Evolutionary conservation across 352 stramenopile genomes (phyloP), one percentile per base, ranked within the genome.

Genomic region (Globisporangium nagaii): DNA sequence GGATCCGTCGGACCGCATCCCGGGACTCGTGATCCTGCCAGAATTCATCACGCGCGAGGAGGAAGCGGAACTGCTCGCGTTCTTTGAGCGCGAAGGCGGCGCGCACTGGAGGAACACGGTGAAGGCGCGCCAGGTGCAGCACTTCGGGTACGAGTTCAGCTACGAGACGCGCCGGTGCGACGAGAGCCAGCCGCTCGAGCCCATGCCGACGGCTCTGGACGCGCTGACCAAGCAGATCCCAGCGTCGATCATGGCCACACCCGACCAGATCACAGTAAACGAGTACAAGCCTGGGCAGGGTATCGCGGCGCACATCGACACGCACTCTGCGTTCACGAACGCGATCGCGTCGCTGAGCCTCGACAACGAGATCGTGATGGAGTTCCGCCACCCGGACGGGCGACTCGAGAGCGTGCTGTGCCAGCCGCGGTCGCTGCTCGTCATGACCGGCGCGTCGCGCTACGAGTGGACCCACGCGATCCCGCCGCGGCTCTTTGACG

Each of bases 381-480:
- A 93, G 53, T 93, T 92, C 48, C 70, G 74, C 31, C 78, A 89
- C 30, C 75, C 79, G 1, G 77, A 86, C 47, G 72, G 73, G 7
- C 68, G 67, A 0, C 59, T 71, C 44, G 78, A 92, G 69, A 74
- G 69, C 22, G 72, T 90, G 30, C 32, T 94, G 27, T 66, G 94
- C 25, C 72, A 79, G 28, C 72, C 76, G 6, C 75, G 86, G 20
- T 93, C 85, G 15, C 67, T 96, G 7, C 62, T 92, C 32, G 79
- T 96, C 10, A 88, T 96, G 79, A 91, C 80, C 1, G 82, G 83
- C 9, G 71, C 78, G 1, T 85, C 82, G 53, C 84, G 87, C 11
- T 96, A 96, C 69, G 75, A 82, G 28, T 97, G 84, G 81, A 93
- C 87, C 11, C 88, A 97, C 60, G 84, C 77, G 49, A 96, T 97